Percentiles rank a stretch among this genome's conserved stretches.
Evolutionary conservation across 164 flowering plant genomes (phyloP).

Genomic region (Warburgia ugandensis): DNA sequence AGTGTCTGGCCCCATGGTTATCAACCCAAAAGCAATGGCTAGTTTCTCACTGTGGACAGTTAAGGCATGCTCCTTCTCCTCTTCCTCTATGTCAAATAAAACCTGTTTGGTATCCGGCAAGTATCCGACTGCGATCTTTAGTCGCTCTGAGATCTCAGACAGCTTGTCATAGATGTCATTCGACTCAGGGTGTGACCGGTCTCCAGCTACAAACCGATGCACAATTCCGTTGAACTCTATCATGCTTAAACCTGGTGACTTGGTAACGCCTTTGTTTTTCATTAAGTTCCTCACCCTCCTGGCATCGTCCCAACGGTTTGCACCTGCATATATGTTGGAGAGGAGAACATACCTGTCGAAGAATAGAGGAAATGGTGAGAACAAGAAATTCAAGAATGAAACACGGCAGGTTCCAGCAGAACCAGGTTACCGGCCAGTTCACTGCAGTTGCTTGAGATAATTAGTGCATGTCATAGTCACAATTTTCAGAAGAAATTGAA

Average conservation of each 20-base stretch:
- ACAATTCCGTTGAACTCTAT: conserved; percentile 26
- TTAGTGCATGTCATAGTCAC: background rate
- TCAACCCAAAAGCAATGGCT: conserved; percentile 28
- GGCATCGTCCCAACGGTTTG: conserved; percentile 20
- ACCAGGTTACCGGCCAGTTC: background rate
- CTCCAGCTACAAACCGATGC: conserved; percentile 24
- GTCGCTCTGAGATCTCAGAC: conserved; percentile 16
- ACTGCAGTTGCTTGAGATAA: background rate
- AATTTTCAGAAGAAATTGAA: too few species aligned
- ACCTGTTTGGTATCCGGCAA: conserved; percentile 22
- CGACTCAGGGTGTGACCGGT: conserved; percentile 19
- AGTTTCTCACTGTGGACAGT: conserved; percentile 29
- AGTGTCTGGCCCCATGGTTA: conserved; percentile 4
- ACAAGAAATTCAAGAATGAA: background rate
- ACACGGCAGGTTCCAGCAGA: background rate
- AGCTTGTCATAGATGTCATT: conserved; percentile 15
- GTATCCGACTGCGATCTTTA: conserved; percentile 18
- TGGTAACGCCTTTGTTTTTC: conserved; percentile 14
- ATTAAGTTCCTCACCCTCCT: conserved; percentile 17
- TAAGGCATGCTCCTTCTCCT: conserved; percentile 25
- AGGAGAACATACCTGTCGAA: conserved; percentile 24
- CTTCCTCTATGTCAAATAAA: conserved; percentile 25
- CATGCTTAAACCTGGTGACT: conserved; percentile 23
- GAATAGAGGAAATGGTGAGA: background rate
- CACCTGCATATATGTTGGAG: conserved; percentile 20